A percentile compares a stretch with the other conserved stretches of the same genome.
These are phyloP conservation scores for Cichorium intybus DNA, from an alignment of 140 eudicot genomes.

Conservation along the genomic window DNA sequence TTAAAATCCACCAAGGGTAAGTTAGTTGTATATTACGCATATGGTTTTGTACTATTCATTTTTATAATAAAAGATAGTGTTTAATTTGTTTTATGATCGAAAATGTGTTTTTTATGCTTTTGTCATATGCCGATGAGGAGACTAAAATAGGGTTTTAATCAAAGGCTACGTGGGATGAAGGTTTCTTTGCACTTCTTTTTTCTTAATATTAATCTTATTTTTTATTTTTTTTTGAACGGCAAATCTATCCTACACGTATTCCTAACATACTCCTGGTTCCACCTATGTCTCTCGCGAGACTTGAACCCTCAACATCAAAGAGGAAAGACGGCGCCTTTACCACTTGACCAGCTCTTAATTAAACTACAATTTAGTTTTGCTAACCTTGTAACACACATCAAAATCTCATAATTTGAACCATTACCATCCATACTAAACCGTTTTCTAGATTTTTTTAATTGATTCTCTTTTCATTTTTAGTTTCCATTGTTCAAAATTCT, in stretches of 20 bases:
- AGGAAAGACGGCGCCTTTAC: too few species aligned
- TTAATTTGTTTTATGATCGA: slow-evolving; percentile 14
- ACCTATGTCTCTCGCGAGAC: too few species aligned
- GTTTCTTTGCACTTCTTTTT: too few species aligned
- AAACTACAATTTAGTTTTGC: slow-evolving; percentile 29
- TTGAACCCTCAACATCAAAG: too few species aligned
- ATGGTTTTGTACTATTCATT: not conserved
- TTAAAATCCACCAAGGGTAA: slow-evolving; percentile 87
- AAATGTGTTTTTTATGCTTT: slow-evolving; percentile 64
- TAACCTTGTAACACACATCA: slow-evolving; percentile 44
- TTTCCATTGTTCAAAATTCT: slow-evolving; percentile 6
- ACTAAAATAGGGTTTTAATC: slow-evolving; percentile 98
- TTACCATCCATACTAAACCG: slow-evolving; percentile 43
- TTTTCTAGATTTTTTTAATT: slow-evolving; percentile 5
- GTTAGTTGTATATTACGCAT: slow-evolving; percentile 1
- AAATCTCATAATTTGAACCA: slow-evolving; percentile 54
- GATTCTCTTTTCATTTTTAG: slow-evolving; percentile 2
- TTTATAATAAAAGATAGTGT: not conserved
- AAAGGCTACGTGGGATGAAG: slow-evolving; percentile 99
- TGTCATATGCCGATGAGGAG: slow-evolving; percentile 98
- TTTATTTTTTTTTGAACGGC: too few species aligned
- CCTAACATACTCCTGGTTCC: too few species aligned
- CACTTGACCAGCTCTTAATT: slow-evolving; percentile 34
- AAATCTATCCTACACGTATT: too few species aligned
- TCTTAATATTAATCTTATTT: too few species aligned